Evolutionary conservation across 1,284 basidiomycete species (phyloP), one percentile per base, ranked within the genome.

Genomic region (Albatrellus sp.): DNA sequence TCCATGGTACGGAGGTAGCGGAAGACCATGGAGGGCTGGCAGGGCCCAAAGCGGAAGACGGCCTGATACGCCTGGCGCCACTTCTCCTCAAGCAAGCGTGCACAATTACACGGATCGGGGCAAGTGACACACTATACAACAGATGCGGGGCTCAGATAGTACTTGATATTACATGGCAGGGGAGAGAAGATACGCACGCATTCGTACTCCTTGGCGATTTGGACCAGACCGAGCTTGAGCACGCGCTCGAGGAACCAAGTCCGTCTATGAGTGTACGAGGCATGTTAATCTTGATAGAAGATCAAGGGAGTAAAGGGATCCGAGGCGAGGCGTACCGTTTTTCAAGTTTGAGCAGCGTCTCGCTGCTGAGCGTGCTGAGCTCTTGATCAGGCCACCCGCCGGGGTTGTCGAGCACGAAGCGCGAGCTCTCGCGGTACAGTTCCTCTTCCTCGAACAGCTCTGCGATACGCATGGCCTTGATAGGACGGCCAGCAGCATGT

Each of bases 201-300:
- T 77, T 87, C 82, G 53, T 91, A 92, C 56, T 96, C 92, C 58
- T 92, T 89, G 32, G 83, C 78, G 24, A 93, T 75, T 53, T 85
- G 80, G 1, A 86, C 83, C 20, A 90, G 68, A 2, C 90, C 90
- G 3, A 97, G 76, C 61, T 97, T 96, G 50, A 97, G 70, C 12
- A 97, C 79, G 10, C 92, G 77, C 60, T 97, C 92, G 30, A 96
- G 73, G 63, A 94, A 94, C 90, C 90, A 94, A 45, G 81, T 91
- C 45, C 90, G 75, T 33, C 85, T 88, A 49, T 33, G n/a, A 31
- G 37, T 33, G 19, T 33, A 24, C 24, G 24, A 24, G 37, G 14
- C 17, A 40, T 13, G 8, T n/a, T 37, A 24, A 20, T 37, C 24
- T 30, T 34, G 8, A 11, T 37, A 28, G 32, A 10, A 9, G 31